Conservation (phyloP, 208 protist species). For the Acanthamoeba castellanii region DNA sequence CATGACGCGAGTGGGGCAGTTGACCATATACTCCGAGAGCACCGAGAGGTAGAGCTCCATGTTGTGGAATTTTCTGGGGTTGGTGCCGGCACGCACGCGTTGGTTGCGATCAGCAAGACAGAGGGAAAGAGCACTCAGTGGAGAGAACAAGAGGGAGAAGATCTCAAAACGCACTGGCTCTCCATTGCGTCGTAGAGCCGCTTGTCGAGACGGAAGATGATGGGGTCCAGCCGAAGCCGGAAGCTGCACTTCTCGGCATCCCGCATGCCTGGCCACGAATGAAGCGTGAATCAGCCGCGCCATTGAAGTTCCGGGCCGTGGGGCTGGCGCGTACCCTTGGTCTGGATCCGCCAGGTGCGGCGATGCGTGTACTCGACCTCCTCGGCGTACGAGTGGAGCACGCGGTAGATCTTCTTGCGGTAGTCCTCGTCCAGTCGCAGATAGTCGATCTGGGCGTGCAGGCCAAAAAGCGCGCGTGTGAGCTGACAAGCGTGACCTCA, state of each 20-base stretch:
- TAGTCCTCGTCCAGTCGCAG: conserved; percentile 19
- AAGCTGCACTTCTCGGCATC: conserved; percentile 9
- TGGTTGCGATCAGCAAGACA: no score
- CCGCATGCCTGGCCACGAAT: neutral
- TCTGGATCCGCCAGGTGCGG: neutral
- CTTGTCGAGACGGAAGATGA: conserved; percentile 45
- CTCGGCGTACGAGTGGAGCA: conserved; percentile 9
- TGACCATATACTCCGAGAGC: conserved; percentile 51
- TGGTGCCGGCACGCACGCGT: neutral
- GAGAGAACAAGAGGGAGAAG: neutral
- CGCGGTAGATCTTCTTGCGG: conserved; percentile 51
- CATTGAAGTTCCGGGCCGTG: neutral
- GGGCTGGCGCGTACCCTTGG: neutral
- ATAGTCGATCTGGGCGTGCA: neutral
- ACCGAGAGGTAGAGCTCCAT: conserved; percentile 66
- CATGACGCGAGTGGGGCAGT: conserved; percentile 71
- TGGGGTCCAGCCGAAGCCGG: neutral
- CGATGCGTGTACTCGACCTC: conserved; percentile 27
- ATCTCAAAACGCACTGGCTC: neutral
- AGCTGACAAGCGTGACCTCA: no score
- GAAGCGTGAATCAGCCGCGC: neutral
- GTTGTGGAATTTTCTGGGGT: conserved; percentile 21
- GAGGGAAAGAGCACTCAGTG: neutral
- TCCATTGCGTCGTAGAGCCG: conserved; percentile 11
- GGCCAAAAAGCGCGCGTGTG: neutral